These are phyloP conservation scores for Mucor lusitanicus DNA, from an alignment of 371 early-diverging fungal species.

Conservation along the genomic window DNA sequence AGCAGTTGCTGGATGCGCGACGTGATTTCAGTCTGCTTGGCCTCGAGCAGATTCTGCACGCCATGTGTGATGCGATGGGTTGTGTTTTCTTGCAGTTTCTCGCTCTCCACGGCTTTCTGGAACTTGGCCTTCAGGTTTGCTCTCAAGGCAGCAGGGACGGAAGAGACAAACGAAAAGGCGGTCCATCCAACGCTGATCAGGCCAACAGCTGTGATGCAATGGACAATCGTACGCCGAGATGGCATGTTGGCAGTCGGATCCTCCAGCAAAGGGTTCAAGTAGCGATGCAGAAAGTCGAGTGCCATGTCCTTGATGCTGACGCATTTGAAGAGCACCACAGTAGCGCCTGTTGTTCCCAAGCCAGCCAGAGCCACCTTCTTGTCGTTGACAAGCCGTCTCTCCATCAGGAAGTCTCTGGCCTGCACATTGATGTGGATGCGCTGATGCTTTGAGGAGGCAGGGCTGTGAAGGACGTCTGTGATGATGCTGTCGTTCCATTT, in stretches of 20 bases:
- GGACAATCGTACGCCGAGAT: neutral
- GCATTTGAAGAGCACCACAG: neutral
- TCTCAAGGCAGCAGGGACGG: conserved; percentile 2
- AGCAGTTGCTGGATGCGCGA: conserved; percentile 1
- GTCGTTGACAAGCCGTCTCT: conserved; percentile 5
- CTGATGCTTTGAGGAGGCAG: neutral
- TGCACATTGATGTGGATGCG: conserved; percentile 8
- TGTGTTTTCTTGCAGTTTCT: neutral
- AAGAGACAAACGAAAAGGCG: conserved; percentile 5
- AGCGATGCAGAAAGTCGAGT: neutral
- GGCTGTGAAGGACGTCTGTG: neutral
- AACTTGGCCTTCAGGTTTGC: conserved; percentile 9
- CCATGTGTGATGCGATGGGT: neutral
- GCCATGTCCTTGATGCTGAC: neutral
- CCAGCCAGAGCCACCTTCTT: conserved; percentile 1
- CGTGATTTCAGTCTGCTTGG: neutral
- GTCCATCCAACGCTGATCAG: conserved; percentile 1
- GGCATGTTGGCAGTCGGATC: neutral
- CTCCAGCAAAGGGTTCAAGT: neutral
- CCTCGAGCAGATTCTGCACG: neutral
- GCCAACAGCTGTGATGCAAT: neutral
- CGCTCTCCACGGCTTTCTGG: neutral
- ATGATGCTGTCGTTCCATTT: neutral
- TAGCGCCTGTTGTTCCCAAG: neutral
- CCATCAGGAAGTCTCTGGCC: conserved; percentile 1